A percentile compares a stretch with the other conserved stretches of the same genome.
Evolutionary conservation across 139 green algal species (phyloP).

Genomic region (Coccomyxa sp.): DNA sequence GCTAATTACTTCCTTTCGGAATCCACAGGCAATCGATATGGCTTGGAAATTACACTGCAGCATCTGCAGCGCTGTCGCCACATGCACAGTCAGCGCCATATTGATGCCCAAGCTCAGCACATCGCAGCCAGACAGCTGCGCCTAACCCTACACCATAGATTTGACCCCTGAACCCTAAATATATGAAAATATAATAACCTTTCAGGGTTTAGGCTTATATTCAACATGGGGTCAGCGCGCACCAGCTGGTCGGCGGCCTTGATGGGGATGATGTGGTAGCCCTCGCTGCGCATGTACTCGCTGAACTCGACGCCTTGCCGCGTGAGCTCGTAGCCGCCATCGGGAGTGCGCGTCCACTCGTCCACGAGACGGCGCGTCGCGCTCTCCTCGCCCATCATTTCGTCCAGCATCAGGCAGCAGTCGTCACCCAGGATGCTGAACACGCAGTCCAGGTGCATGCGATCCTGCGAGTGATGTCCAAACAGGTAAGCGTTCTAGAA

Average conservation of each 20-base stretch:
- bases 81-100: not conserved
- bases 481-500: not conserved
- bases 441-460: slow-evolving; percentile 97
- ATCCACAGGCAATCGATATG: not conserved
- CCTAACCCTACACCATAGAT: too few relatives aligned
- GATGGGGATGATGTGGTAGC: slow-evolving; percentile 91
- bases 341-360: slow-evolving; percentile 25
- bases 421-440: slow-evolving; percentile 80
- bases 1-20: too few relatives aligned
- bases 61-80: not conserved
- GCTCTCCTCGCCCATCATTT: slow-evolving; percentile 72
- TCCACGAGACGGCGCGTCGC: slow-evolving; percentile 75
- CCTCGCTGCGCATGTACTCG: slow-evolving; percentile 70
- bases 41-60: not conserved
- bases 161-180: too few relatives aligned
- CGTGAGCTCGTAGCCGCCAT: slow-evolving; percentile 21
- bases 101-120: not conserved
- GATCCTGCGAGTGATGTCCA: slow-evolving; percentile 56
- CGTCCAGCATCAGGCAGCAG: slow-evolving; percentile 86
- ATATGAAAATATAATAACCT: too few relatives aligned
- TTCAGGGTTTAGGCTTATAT: too few relatives aligned
- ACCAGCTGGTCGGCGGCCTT: slow-evolving; percentile 76
- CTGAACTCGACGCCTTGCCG: slow-evolving; percentile 77
- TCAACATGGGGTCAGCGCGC: too few relatives aligned
- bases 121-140: not conserved